Evolutionary conservation across 176 grass and related monocot species (phyloP).

Genomic region (Triticum turgidum): DNA sequence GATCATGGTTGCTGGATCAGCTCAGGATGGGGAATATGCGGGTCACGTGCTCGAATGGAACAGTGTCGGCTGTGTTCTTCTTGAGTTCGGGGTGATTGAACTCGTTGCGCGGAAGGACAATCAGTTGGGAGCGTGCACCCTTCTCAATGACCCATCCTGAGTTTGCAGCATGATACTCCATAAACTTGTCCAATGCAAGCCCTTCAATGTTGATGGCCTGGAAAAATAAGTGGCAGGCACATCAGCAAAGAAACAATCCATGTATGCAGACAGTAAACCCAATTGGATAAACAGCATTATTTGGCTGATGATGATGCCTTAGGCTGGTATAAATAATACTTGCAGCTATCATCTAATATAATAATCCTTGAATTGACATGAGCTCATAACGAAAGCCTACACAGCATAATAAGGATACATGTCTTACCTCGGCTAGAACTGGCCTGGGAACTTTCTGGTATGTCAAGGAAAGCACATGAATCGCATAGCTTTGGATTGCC

Average conservation of each 20-base stretch:
- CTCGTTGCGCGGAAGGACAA: constrained; percentile 74
- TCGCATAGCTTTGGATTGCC: constrained; percentile 87
- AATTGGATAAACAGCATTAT: background rate
- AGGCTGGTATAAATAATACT: background rate
- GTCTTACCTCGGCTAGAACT: constrained; percentile 85
- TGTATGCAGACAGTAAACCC: background rate
- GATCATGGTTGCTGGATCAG: constrained; percentile 47
- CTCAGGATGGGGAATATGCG: constrained; percentile 83
- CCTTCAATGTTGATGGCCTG: constrained; percentile 97
- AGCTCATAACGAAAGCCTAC: background rate
- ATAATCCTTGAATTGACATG: background rate
- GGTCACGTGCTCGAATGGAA: constrained; percentile 83
- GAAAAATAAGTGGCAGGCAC: background rate
- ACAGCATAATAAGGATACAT: background rate
- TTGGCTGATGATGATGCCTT: background rate
- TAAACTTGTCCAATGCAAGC: constrained; percentile 84
- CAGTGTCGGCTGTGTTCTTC: constrained; percentile 69
- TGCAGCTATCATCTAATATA: background rate
- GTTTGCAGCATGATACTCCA: constrained; percentile 79
- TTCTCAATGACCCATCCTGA: constrained; percentile 84
- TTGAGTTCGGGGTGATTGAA: constrained; percentile 96
- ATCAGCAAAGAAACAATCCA: constrained; percentile 7
- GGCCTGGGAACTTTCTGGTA: constrained; percentile 97
- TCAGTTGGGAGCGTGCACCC: constrained; percentile 59
- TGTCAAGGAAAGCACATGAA: constrained; percentile 90